Base-by-base conservation (phyloP, 1,139 yeast genomes). In the Geotrichum aggregatum region DNA sequence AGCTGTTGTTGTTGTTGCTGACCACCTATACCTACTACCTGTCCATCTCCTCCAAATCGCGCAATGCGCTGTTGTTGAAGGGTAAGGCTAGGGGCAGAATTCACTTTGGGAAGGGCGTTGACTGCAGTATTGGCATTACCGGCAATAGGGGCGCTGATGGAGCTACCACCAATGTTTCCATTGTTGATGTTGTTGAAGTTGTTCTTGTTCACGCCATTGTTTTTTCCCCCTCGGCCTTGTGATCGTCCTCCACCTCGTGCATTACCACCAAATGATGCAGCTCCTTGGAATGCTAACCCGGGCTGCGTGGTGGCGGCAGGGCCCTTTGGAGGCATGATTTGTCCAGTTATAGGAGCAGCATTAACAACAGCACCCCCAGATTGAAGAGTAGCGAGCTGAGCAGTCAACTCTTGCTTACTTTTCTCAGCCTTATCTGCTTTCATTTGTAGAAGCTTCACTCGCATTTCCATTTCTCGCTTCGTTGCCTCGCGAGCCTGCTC, bases 401-500 rank as follows among this genome's bases (percentile, higher is more conserved):
- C 50, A 14, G 52, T 42, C 38, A 72, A 59, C 18, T 63, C 66
- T 40, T 63, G 56, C 52, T 67, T 67, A 45, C 65, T 68, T 44
- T 62, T 65, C 24, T 66, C 67, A n/a, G 67, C 61, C 58, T 66
- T 68, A 16, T 68, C 67, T 14, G 68, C 56, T 58, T 70, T 71
- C 47, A 45, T 44, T 42, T 67, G 63, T 22, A 71, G 53, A 45
- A 72, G 57, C 52, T 62, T 66, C n/a, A 62, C 60, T 47, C 71
- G 66, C 68, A 73, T 66, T 14, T 63, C 63, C 35, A 61, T 55
- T 50, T 65, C 64, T 42, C 59, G 61, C 42, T 58, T 57, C 8
- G 59, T 54, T 24, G 58, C 51, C 13, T 57, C 61, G 34, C 59
- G 54, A 43, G 63, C 59, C 18, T 56, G 50, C 8, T 52, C 52